Evolutionary conservation across 1,284 basidiomycete species (phyloP).

Genomic region (Cutaneotrichosporon cutaneum): DNA sequence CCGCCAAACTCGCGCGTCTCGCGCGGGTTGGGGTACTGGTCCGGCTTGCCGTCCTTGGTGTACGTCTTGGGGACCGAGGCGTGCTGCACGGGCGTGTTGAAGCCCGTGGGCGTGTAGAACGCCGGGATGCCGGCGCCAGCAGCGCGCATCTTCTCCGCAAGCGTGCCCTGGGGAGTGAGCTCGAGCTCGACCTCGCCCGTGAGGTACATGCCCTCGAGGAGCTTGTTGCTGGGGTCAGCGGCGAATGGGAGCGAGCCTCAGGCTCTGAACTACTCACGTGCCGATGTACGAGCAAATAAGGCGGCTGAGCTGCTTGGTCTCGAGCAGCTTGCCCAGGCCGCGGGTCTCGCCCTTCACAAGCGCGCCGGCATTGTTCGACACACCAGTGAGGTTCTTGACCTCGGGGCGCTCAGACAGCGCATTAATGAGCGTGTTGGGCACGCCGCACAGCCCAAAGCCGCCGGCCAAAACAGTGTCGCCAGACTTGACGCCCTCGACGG

Average conservation of each 20-base stretch:
- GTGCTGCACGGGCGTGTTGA: constrained; percentile 41
- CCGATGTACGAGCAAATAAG: constrained; percentile 86
- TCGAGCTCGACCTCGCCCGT: constrained; percentile 81
- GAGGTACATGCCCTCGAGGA: constrained; percentile 65
- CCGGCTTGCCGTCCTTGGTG: constrained; percentile 67
- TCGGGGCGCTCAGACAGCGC: constrained; percentile 72
- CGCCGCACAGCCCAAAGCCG: constrained; percentile 56
- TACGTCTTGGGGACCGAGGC: constrained; percentile 44
- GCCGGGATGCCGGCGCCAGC: constrained; percentile 94
- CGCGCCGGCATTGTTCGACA: constrained; percentile 84
- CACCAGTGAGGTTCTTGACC: constrained; percentile 70
- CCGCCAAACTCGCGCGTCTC: constrained; percentile 80
- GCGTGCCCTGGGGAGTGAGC: constrained; percentile 83
- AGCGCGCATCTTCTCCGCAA: constrained; percentile 86
- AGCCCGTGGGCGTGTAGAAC: constrained; percentile 92
- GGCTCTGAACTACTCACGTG: constrained; percentile 33
- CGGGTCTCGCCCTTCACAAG: constrained; percentile 22
- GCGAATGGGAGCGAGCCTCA: too few species aligned
- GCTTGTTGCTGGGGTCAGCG: constrained; percentile 47
- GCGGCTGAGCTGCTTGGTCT: constrained; percentile 70
- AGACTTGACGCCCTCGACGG: constrained; percentile 75
- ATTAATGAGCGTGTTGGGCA: constrained; percentile 72
- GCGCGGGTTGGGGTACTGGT: constrained; percentile 67
- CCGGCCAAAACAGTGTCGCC: constrained; percentile 75
- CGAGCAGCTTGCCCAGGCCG: constrained; percentile 66